A percentile compares a stretch with the other conserved stretches of the same genome.
phyloP scores from a whole-genome alignment of 441 rosid genomes.

The Eutrema salsugineum region DNA sequence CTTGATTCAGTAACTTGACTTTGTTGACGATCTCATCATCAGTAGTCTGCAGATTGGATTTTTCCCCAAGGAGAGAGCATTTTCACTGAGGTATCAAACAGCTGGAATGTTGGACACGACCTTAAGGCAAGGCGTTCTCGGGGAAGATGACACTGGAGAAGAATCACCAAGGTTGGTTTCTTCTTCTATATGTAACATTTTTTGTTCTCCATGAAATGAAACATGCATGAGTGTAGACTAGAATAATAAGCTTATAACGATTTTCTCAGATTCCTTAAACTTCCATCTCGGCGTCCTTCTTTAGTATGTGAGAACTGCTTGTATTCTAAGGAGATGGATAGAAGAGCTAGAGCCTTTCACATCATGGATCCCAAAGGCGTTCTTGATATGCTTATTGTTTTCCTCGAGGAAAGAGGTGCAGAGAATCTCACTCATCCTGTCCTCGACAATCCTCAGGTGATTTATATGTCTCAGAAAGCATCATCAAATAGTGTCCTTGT shows the following conservation, averaged over 20 bases:
- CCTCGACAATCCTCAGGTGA: slow-evolving; percentile 45
- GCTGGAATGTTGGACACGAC: slow-evolving; percentile 88
- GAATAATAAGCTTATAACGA: background rate
- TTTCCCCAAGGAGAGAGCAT: slow-evolving; percentile 84
- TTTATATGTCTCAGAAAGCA: background rate
- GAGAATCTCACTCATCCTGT: slow-evolving; percentile 42
- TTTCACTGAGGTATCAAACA: slow-evolving; percentile 76
- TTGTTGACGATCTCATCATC: slow-evolving; percentile 31
- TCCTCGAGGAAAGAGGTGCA: slow-evolving; percentile 72
- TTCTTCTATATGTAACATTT: background rate
- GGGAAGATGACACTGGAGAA: slow-evolving; percentile 95
- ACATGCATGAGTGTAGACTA: background rate
- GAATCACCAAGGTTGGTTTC: slow-evolving; percentile 67
- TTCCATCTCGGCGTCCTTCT: slow-evolving; percentile 75
- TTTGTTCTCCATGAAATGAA: background rate
- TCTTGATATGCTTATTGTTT: slow-evolving; percentile 77
- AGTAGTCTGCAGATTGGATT: slow-evolving; percentile 90
- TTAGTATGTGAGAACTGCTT: slow-evolving; percentile 87
- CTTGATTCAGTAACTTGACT: slow-evolving; percentile 2
- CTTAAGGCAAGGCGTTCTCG: slow-evolving; percentile 84
- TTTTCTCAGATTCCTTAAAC: slow-evolving; percentile 64
- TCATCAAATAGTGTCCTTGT: background rate
- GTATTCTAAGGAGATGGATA: slow-evolving; percentile 63
- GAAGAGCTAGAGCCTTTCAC: slow-evolving; percentile 87
- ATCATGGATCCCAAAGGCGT: slow-evolving; percentile 81